These are phyloP conservation scores for Boechera stricta DNA, from an alignment of 345 rosid species.

Conservation along the genomic window DNA sequence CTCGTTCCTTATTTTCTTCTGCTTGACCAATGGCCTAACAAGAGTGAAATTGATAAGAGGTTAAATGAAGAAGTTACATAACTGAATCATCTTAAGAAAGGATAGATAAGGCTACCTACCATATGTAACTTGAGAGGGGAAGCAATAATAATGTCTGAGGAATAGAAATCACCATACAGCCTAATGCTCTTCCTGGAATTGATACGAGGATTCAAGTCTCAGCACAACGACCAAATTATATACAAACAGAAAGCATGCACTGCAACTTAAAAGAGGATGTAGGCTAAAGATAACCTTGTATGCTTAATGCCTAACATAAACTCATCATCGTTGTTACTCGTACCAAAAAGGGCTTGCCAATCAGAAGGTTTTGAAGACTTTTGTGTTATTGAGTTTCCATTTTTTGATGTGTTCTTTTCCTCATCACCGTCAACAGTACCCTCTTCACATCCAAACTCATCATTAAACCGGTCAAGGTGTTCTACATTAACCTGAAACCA, in stretches of 20 bases:
- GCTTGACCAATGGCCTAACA: conserved; percentile 77
- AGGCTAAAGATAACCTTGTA: conserved; percentile 61
- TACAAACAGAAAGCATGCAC: conserved; percentile 17
- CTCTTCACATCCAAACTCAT: conserved; percentile 76
- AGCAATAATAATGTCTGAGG: conserved; percentile 90
- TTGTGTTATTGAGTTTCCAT: conserved; percentile 42
- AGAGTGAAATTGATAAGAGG: conserved; percentile 22
- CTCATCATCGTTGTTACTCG: conserved; percentile 65
- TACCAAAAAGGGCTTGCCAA: conserved; percentile 79
- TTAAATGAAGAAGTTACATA: conserved; percentile 14
- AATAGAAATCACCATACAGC: conserved; percentile 81
- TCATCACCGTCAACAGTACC: conserved; percentile 51
- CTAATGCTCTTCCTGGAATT: conserved; percentile 73
- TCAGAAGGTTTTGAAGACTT: conserved; percentile 87
- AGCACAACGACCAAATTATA: conserved; percentile 20
- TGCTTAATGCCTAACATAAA: conserved; percentile 91
- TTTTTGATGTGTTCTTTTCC: conserved; percentile 36
- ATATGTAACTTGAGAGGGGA: conserved; percentile 74
- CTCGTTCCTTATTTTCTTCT: conserved; percentile 64
- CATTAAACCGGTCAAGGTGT: conserved; percentile 70
- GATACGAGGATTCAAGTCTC: conserved; percentile 22
- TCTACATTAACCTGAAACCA: conserved; percentile 78
- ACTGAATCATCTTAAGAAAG: conserved; percentile 11
- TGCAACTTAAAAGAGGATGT: not conserved
- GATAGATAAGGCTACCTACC: conserved; percentile 52